Evolutionary conservation across 164 flowering plant genomes (phyloP), one percentile per base, ranked within the genome.

Genomic region (Stephania japonica): DNA sequence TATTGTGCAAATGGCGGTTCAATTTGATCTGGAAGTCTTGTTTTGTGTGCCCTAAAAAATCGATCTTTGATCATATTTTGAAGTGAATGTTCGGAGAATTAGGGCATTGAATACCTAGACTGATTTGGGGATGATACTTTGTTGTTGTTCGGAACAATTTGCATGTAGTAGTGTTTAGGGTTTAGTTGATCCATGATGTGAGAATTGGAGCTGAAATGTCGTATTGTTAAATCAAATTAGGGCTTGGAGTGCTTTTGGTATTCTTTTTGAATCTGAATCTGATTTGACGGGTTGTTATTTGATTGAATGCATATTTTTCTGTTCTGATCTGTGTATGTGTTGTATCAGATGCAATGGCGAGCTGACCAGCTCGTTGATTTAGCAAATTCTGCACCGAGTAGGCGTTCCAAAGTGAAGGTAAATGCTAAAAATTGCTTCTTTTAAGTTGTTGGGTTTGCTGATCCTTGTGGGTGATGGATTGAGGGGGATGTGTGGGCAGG

Each of bases 341-440:
- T 84, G 69, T 32, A 32, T 32, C 50, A 92, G 99, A 69, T 91
- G 78, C 87, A 72, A 73, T 79, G 68, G 59, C 89, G 80, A 47
- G 83, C 86, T 38, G 90, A 88, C n/a, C 82, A 72, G 72, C 80
- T 93, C 11, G 69, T 84, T 1, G 69, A 69, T 61, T 77, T 88
- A 24, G 88, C 84, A 14, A 86, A 75, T 75, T 82, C 85, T 67
- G 82, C 74, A 63, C 76, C 86, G 44, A 78, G 27, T 44, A 84
- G 81, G 62, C 92, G 97, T 65, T 78, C 88, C 62, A 92, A 89
- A 89, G 92, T 94, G 75, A 83, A 94, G 97, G 99, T 91, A 13
- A 59, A 5, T n/a, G 26, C 44, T 25, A 11, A 5, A 11, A 18
- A 10, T 63, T 26, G 4, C 44, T 21, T 68, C 0, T 75, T 75